Conservation (phyloP, 768 basidiomycete species). For the Phylloporus sp. region DNA sequence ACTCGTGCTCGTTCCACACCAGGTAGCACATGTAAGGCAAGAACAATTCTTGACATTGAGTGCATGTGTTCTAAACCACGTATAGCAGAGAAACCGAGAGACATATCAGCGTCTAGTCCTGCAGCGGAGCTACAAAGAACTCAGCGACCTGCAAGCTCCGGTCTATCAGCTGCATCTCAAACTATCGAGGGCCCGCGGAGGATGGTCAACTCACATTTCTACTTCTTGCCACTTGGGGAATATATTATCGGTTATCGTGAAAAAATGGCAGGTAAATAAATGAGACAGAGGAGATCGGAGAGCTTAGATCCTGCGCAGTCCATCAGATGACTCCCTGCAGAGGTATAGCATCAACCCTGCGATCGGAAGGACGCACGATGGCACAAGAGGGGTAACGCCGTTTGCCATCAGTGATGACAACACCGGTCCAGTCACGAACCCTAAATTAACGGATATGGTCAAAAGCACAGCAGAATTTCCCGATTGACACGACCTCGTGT, state of each 20-base stretch:
- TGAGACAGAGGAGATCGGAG: constrained; percentile 8
- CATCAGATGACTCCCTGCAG: constrained; percentile 17
- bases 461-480: constrained; percentile 24
- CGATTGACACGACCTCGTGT: constrained; percentile 23
- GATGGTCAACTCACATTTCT: constrained; percentile 1
- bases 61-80: neutral
- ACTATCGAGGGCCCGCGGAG: constrained; percentile 28
- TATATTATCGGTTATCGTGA: neutral
- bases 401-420: constrained; percentile 19
- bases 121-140: neutral
- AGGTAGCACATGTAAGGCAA: neutral
- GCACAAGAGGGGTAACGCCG: constrained; percentile 18
- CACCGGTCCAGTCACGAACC: constrained; percentile 19
- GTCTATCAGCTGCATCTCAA: constrained; percentile 15
- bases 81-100: constrained; percentile 4
- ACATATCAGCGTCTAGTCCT: neutral
- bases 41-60: neutral
- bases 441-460: constrained; percentile 31
- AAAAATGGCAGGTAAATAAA: neutral
- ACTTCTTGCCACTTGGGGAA: constrained; percentile 7
- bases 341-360: constrained; percentile 13
- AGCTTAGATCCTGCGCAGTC: constrained; percentile 16
- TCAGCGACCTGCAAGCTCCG: constrained; percentile 10
- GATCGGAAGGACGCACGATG: constrained; percentile 8
- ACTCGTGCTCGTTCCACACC: neutral